Base-by-base conservation (phyloP, 164 flowering plant species). In the Nelumbo lutea region DNA sequence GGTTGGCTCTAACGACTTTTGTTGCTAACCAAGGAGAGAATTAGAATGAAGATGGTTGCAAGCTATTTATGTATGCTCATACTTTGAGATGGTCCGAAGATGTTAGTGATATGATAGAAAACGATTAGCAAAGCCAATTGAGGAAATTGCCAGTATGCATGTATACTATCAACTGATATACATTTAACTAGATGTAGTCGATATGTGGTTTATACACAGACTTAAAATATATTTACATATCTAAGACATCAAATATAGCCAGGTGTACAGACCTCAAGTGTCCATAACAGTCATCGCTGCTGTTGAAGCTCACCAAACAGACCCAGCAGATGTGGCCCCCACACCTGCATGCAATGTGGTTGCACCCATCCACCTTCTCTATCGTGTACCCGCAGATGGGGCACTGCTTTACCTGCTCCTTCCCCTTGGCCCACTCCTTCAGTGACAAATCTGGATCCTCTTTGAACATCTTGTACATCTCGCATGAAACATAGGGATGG, bases 381-480 rank as follows among this genome's bases (percentile, higher is more conserved):
- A 89, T 86, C 1, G 79, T 83, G 38, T 69, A 74, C 1, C 87
- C 79, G 57, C 96, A 87, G 1, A 62, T 66, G 0, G 90, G 89
- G 72, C 96, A 89, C 69, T 6, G 55, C 85, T 86, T 85, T 15
- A 89, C 90, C 46, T 81, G 57, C 9, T 87, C 91, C 68, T 81
- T 87, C 15, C 87, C 90, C 52, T 46, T 69, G 65, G 83, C 56
- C 96, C 96, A 89, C 66, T 83, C 86, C 67, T 83, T 70, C 63
- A 96, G 75, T 0, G 99, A 93, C 2, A 58, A 52, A 62, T 96
- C 98, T 0, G 99, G 98, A 59, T 93, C 91, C 1, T 86, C 90
- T 81, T 96, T 96, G 76, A 83, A 86, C 67, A 77, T 85, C 58
- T 51, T 70, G 73, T 93, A 93, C 78, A 13, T 81, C 81, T 91